Conservation (phyloP, 805 yeast genomes). For the Nakazawaea sp. region DNA sequence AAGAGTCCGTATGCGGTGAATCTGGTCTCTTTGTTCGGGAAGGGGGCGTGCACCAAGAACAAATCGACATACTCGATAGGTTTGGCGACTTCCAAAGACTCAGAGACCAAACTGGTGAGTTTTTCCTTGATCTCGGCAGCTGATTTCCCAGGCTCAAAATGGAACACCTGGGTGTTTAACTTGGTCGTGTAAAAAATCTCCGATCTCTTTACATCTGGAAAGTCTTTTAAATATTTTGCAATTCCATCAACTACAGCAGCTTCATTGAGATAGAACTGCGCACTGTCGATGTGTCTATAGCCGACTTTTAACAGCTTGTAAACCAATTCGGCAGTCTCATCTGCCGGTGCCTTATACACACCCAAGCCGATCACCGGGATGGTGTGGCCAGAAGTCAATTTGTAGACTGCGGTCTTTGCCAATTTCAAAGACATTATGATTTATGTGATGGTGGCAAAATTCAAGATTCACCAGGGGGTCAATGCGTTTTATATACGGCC, state of each 20-base stretch:
- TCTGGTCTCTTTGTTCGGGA: slow-evolving; percentile 32
- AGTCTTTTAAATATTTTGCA: slow-evolving; percentile 25
- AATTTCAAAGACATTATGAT: neutral
- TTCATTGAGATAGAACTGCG: slow-evolving; percentile 60
- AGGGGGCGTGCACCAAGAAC: slow-evolving; percentile 48
- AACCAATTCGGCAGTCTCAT: slow-evolving; percentile 35
- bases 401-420: slow-evolving; percentile 16
- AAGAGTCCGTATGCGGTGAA: slow-evolving; percentile 49
- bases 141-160: too few species aligned
- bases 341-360: slow-evolving; percentile 36
- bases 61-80: slow-evolving; percentile 47
- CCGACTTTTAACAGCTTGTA: slow-evolving; percentile 56
- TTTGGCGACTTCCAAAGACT: slow-evolving; percentile 34
- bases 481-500: too few species aligned
- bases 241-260: slow-evolving; percentile 55
- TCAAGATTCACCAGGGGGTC: too few species aligned
- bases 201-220: slow-evolving; percentile 23
- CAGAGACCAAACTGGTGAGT: slow-evolving; percentile 34
- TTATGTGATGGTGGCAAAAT: too few species aligned
- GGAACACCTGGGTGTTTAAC: too few species aligned
- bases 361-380: slow-evolving; percentile 59
- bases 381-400: slow-evolving; percentile 41
- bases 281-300: slow-evolving; percentile 74
- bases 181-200: slow-evolving; percentile 37
- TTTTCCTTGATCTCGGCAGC: slow-evolving; percentile 25